Base-by-base conservation (phyloP, 345 rosid species). In the Hibiscus tridactylites region DNA sequence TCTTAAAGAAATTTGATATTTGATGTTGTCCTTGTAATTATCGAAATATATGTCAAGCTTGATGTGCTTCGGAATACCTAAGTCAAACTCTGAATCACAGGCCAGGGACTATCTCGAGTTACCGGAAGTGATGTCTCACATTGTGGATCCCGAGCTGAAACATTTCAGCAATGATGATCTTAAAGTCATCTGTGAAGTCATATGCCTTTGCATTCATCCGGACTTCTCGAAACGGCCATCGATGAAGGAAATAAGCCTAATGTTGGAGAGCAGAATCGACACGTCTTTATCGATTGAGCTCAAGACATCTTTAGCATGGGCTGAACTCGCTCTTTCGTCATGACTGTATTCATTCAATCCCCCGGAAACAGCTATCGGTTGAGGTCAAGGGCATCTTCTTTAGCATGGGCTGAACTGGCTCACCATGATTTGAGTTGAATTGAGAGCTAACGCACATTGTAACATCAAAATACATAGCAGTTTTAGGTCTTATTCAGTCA, bases 61-160 rank as follows among this genome's bases (percentile, higher is more conserved):
- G 52, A 58, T 28, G 29, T 47, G 19, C 35, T 53, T 17, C 21
- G 10, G 26, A 53, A 16, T 53, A 17, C 11, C 17, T 2, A 53
- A 16, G 24, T 19, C 28, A 4, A 56, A 56, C 61, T 21, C 29
- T 56, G 61, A 58, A 19, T 44, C 57, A 63, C 86, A 92, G 99
- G 99, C 99, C 6, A 95, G 84, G 86, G 97, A 87, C 44, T 95
- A 77, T 65, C 93, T 95, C 11, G 98, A 87, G 67, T 31, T 81
- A 39, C 94, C 97, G 21, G 98, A 90, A 76, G 89, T 80, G 58
- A 88, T 92, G 94, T 79, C 87, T 10, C 79, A 85, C 61, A 76
- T 95, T 69, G 97, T 92, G 76, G 99, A 95, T 82, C 99, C 99
- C 0, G 91, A 87, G 80, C 75, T 95, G 79, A 92, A 95, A 62